Conservation (phyloP, 2,329 filamentous ascomycete species). For the Corynespora cassiicola region DNA sequence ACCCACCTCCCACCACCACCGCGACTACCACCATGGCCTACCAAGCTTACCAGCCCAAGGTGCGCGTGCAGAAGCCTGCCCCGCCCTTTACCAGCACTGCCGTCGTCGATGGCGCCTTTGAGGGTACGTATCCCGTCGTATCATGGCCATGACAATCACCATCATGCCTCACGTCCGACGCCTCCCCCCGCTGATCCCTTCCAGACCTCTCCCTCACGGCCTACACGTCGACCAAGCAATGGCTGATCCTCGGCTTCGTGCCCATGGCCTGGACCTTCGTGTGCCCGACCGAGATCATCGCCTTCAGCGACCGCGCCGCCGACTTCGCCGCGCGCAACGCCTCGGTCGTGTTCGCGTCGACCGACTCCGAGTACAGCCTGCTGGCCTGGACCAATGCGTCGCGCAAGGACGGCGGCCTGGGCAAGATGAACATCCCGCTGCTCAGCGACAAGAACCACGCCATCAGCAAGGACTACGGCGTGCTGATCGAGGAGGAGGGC, state of each 20-base stretch:
- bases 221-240: constrained; percentile 54
- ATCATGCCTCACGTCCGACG: background rate
- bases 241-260: constrained; percentile 71
- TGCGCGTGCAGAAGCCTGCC: constrained; percentile 48
- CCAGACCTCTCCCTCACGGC: constrained; percentile 45
- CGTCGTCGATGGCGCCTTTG: constrained; percentile 48
- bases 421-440: constrained; percentile 66
- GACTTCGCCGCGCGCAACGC: constrained; percentile 67
- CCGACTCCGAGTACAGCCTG: constrained; percentile 65
- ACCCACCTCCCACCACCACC: constrained; percentile 4
- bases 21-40: constrained; percentile 39
- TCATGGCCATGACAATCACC: background rate
- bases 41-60: constrained; percentile 43
- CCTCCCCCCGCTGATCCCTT: background rate
- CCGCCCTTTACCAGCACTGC: constrained; percentile 46
- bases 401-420: constrained; percentile 68
- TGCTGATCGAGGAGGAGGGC: constrained; percentile 69
- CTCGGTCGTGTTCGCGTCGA: constrained; percentile 66
- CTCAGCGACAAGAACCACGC: constrained; percentile 68
- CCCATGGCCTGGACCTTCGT: constrained; percentile 74
- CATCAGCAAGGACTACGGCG: constrained; percentile 67
- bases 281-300: constrained; percentile 71
- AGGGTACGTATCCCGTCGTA: constrained; percentile 33
- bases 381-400: constrained; percentile 65
- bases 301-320: constrained; percentile 67